Percentiles rank a stretch among this genome's conserved stretches.
Conservation (phyloP, 2,329 filamentous ascomycete species). For the Aspergillus puulaauensis region DNA sequence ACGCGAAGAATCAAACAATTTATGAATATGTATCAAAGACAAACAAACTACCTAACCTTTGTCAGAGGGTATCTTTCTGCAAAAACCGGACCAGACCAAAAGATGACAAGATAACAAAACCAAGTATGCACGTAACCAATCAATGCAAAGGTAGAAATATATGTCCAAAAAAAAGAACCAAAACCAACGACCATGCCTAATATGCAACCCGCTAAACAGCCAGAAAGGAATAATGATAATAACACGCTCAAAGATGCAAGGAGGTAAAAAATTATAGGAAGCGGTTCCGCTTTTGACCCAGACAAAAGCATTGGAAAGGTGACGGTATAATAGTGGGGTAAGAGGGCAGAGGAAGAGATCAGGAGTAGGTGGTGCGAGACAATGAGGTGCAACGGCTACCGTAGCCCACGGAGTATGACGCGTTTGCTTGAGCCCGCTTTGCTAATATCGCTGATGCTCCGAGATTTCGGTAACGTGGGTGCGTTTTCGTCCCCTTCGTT, state of each 20-base stretch:
- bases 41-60: slow-evolving; percentile 14
- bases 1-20: neutral
- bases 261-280: neutral
- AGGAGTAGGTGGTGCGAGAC: neutral
- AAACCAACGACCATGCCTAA: neutral
- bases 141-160: neutral
- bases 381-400: slow-evolving; percentile 21
- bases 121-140: neutral
- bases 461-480: slow-evolving; percentile 28
- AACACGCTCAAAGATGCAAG: neutral
- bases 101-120: neutral
- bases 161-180: neutral
- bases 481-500: slow-evolving; percentile 16
- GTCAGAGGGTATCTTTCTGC: slow-evolving; percentile 22
- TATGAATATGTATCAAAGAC: neutral
- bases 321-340: neutral
- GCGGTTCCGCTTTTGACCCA: slow-evolving; percentile 1
- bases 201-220: neutral
- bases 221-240: neutral
- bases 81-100: slow-evolving; percentile 5
- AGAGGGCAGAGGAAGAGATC: neutral
- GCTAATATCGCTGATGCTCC: slow-evolving; percentile 43
- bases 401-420: slow-evolving; percentile 37
- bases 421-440: slow-evolving; percentile 36
- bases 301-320: neutral